Evolutionary conservation across 106 monocot species (phyloP), one percentile per base, ranked within the genome.

Genomic region (Acorus gramineus): DNA sequence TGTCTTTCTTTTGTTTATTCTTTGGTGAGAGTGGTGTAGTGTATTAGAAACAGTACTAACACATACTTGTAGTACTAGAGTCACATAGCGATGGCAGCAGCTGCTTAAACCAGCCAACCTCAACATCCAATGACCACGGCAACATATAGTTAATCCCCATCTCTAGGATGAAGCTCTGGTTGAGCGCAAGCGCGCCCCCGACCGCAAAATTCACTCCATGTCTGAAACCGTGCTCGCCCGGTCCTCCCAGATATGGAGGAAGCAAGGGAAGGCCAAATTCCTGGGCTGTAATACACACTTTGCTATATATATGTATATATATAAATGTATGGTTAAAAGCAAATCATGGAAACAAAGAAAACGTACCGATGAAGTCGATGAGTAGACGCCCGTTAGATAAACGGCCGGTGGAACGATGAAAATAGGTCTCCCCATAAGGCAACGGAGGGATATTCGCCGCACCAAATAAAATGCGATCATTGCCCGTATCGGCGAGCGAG

Each of bases 121-220:
- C 72, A 54, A 43, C 47, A 50, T 46, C 53, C 45, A 81, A 12
- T 5, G 76, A 76, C 42, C 8, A 47, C 2, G 49, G 9, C 53
- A 50, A 57, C 6, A 47, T 2, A 4, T 4, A 12, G n/a, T n/a
- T 8, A 47, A 73, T 12, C 28, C 65, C 60, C 10, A 8, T 67
- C 43, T 62, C 13, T 5, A 43, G 45, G 10, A 71, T 68, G 49
- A 71, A 76, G 7, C 42, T 9, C 3, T 10, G 49, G 46, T 62
- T 56, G 7, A 81, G 56, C 4, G 77, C 77, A 46, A 73, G 73
- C 7, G 73, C 76, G 44, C 77, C 77, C 1, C 43, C 69, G 11
- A 65, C 58, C 0, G 77, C 77, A 47, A 81, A 81, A 49, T 81
- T 81, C 5, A 60, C 77, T 7, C 77, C 81, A 11, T 60, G 46